These are phyloP conservation scores for Metschnikowia amazonensis DNA, from an alignment of 805 yeast species.

Conservation along the genomic window DNA sequence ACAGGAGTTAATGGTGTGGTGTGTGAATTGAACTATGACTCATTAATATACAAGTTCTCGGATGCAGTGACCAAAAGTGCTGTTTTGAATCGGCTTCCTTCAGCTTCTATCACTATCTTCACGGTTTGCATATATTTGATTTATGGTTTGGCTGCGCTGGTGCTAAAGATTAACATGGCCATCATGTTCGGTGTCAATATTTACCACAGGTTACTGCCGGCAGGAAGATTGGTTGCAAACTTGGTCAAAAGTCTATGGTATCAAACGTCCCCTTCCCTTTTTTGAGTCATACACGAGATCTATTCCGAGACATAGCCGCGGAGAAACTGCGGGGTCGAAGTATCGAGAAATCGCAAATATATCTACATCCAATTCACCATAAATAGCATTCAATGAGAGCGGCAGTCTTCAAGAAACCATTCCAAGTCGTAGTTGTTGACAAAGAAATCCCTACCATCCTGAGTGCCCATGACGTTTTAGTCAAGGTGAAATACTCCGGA, in stretches of 20 bases:
- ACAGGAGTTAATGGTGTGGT: neutral
- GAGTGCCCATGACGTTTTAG: constrained; percentile 41
- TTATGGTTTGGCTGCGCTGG: constrained; percentile 15
- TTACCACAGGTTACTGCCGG: neutral
- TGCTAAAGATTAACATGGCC: constrained; percentile 13
- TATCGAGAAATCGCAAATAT: neutral
- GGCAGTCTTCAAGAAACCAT: constrained; percentile 45
- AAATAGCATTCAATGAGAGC: constrained; percentile 40
- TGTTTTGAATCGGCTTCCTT: constrained; percentile 10
- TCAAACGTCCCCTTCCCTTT: neutral
- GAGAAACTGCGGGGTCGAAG: constrained; percentile 4
- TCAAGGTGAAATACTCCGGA: constrained; percentile 46
- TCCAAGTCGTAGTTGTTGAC: constrained; percentile 35
- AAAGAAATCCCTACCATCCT: constrained; percentile 39
- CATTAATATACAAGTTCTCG: constrained; percentile 16
- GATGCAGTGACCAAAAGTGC: constrained; percentile 9
- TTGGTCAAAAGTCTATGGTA: constrained; percentile 1
- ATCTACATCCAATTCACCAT: neutral
- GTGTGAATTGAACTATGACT: constrained; percentile 8
- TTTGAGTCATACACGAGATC: neutral
- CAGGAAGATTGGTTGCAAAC: neutral
- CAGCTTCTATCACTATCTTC: constrained; percentile 7
- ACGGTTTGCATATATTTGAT: constrained; percentile 13
- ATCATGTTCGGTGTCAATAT: neutral
- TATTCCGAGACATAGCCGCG: neutral